phyloP scores from a whole-genome alignment of 163 green algal genomes.

The Chloromonas sp. region DNA sequence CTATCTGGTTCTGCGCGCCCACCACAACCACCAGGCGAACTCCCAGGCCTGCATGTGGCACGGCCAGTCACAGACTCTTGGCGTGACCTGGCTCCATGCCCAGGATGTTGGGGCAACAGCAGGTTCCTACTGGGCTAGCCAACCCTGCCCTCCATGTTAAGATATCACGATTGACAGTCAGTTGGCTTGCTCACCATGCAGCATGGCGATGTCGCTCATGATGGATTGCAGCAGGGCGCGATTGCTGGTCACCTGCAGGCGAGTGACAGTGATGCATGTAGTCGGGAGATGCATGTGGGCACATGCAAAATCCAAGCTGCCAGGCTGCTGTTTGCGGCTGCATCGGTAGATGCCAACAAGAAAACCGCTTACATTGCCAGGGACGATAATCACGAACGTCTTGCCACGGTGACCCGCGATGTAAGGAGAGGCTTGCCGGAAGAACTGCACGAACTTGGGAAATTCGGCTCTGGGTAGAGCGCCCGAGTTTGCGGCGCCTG shows the following conservation, averaged over 20 bases:
- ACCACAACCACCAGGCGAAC: slow-evolving; percentile 83
- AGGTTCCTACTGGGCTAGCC: neutral
- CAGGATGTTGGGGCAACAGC: neutral
- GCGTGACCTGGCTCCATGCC: neutral
- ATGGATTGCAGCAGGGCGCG: slow-evolving; percentile 49
- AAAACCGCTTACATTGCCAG: slow-evolving; percentile 63
- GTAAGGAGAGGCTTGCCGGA: slow-evolving; percentile 82
- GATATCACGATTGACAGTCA: neutral
- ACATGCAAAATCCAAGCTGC: neutral
- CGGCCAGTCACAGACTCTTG: neutral
- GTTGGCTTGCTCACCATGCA: slow-evolving; percentile 45
- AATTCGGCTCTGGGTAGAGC: slow-evolving; percentile 36
- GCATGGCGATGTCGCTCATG: slow-evolving; percentile 72
- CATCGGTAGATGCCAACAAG: neutral
- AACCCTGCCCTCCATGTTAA: neutral
- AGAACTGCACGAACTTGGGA: slow-evolving; percentile 80
- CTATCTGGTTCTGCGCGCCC: slow-evolving; percentile 69
- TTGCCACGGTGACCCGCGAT: slow-evolving; percentile 75
- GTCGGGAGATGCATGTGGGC: no score
- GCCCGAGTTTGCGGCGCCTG: neutral
- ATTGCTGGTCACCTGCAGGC: slow-evolving; percentile 55
- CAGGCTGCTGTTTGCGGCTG: no score
- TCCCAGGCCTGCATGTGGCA: slow-evolving; percentile 8
- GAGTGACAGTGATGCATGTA: neutral
- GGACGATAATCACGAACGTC: slow-evolving; percentile 87